Evolutionary conservation across 345 rosid species (phyloP), one percentile per base, ranked within the genome.

Genomic region (Corchorus olitorius): DNA sequence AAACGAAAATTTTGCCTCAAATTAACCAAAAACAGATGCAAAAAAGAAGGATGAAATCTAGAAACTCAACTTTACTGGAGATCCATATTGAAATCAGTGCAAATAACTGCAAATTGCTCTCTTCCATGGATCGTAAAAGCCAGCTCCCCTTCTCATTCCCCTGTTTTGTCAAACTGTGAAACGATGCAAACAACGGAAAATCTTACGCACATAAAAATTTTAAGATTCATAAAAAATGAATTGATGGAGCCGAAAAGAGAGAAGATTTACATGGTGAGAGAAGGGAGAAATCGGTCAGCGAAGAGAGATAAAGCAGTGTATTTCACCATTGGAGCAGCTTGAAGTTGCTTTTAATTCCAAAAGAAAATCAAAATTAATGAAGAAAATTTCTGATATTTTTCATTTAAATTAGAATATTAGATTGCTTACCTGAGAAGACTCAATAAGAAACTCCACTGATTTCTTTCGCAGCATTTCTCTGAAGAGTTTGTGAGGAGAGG

Each of bases 31-130:
- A 20, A 65, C 37, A 48, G 15, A 19, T 37, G 6, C 49, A 5
- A 10, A 74, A 76, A 1, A 34, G 52, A 43, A 58, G n/a, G 22
- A 64, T 39, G 43, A 65, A 73, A 8, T 14, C 27, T n/a, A 53
- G 39, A 49, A 71, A 16, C 61, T 87, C 70, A 54, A 90, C 97
- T 85, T 92, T 92, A 83, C 89, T 90, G 11, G 97, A 88, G 79
- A 91, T 81, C 97, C 97, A 92, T 16, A 91, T 48, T 33, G 94
- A 85, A 83, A 89, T 61, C 15, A 92, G 91, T 5, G 83, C 87
- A 85, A 91, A 92, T 16, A 92, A 73, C 84, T 91, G 94, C 83
- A 92, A 71, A 84, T 87, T 92, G 88, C 97, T 85, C 81, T 91
- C 92, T 50, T 76, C 88, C 52, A 85, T 13, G 13, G 93, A 89